Evolutionary conservation across 768 basidiomycete genomes (phyloP), one percentile per base, ranked within the genome.

Genomic region (Rhizopogon salebrosus): DNA sequence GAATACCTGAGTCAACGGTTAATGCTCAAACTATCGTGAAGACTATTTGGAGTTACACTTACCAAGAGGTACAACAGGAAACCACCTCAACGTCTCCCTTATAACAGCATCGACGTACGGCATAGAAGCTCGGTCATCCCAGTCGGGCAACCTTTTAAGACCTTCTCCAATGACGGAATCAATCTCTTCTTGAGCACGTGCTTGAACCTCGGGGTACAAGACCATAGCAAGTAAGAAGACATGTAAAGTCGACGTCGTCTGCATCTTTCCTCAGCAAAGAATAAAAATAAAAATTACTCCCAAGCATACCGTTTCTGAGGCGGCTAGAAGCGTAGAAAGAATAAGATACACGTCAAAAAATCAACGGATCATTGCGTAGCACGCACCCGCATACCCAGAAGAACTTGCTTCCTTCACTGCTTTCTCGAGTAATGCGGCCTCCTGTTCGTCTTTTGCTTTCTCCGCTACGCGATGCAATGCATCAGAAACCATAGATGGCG

Each of bases 11-110:
- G 35, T 23, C 10, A 11, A 23, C 41, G 23, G 18, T 26, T 22
- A 24, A 13, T 16, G 4, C 26, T 29, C 6, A n/a, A n/a, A n/a
- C n/a, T n/a, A n/a, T n/a, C n/a, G n/a, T n/a, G n/a, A n/a, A n/a
- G n/a, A n/a, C n/a, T n/a, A n/a, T n/a, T n/a, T n/a, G 8, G 8
- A 27, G 27, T 6, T 6, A 13, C 36, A 34, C 54, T 53, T 38
- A 55, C 62, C 55, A 5, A 58, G 48, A 22, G 55, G 58, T 11
- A 10, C 52, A 3, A 41, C 36, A 7, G 62, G 60, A 22, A 66
- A 50, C 60, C 66, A 66, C 42, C 64, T 60, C 53, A 59, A 54
- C 22, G 61, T 58, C 57, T 58, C 66, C 20, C 57, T 58, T 39
- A 64, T 39, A 3, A 66, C 18, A 3, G 57, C 60, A 14, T 64